phyloP scores from a whole-genome alignment of 164 flowering plant genomes.

The Akebia trifoliata region DNA sequence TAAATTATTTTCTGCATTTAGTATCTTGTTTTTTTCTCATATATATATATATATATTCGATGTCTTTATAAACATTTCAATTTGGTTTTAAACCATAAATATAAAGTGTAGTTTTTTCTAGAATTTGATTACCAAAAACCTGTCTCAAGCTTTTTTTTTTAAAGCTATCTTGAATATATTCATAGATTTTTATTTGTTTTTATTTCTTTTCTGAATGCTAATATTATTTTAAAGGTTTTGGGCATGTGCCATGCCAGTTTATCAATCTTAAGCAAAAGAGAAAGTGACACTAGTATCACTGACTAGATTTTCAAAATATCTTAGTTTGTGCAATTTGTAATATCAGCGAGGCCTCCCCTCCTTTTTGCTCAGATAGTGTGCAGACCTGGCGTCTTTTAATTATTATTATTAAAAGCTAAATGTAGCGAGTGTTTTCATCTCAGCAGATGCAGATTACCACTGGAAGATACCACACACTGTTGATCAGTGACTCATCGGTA shows the following conservation, averaged over 20 bases:
- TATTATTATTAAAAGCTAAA: slow-evolving; percentile 3
- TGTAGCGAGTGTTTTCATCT: slow-evolving; percentile 6
- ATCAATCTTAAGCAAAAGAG: neutral
- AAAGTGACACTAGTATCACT: neutral
- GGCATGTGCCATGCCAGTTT: neutral
- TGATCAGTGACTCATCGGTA: slow-evolving; percentile 53
- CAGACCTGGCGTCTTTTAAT: neutral
- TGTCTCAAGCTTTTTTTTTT: too few species aligned
- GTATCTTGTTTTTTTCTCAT: too few species aligned
- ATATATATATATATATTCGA: too few species aligned
- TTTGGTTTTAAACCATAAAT: too few species aligned
- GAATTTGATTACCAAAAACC: too few species aligned
- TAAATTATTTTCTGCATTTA: too few species aligned
- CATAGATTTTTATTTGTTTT: neutral
- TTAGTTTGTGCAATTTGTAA: neutral
- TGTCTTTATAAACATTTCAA: too few species aligned
- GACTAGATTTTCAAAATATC: neutral
- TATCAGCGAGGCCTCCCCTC: neutral
- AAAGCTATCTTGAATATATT: neutral
- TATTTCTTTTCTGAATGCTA: neutral
- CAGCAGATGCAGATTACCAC: slow-evolving; percentile 83
- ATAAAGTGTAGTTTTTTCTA: too few species aligned
- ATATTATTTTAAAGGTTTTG: neutral
- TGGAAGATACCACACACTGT: slow-evolving; percentile 88
- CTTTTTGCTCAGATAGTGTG: neutral